A percentile compares a stretch with the other conserved stretches of the same genome.
phyloP scores from a whole-genome alignment of 2,329 filamentous ascomycete species.

The Beauveria medogensis region DNA sequence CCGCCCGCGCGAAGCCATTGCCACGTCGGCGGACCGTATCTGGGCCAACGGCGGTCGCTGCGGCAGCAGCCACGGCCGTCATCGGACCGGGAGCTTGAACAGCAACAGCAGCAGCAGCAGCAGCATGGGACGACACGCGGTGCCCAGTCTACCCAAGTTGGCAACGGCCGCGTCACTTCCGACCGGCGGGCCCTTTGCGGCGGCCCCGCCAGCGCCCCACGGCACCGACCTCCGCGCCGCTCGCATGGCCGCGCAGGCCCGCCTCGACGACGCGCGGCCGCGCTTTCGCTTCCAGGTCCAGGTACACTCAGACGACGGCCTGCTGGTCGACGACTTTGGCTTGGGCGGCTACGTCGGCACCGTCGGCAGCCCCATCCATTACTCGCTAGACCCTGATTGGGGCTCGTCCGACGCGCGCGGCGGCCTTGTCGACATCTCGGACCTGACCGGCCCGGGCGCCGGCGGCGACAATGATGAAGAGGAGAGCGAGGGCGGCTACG shows the following conservation, averaged over 20 bases:
- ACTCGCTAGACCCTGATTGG: constrained; percentile 49
- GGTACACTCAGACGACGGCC: constrained; percentile 45
- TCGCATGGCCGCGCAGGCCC: constrained; percentile 56
- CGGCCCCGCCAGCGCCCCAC: constrained; percentile 16
- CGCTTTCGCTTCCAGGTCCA: constrained; percentile 50
- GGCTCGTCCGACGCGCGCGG: constrained; percentile 49
- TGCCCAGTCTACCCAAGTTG: constrained; percentile 21
- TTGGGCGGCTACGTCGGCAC: constrained; percentile 56
- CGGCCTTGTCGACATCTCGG: constrained; percentile 44
- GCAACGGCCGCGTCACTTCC: constrained; percentile 28
- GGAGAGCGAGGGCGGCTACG: neutral
- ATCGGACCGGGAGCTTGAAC: constrained; percentile 10
- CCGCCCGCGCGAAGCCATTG: constrained; percentile 48
- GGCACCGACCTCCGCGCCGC: constrained; percentile 42
- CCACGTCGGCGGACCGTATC: constrained; percentile 43
- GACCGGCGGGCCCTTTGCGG: constrained; percentile 10
- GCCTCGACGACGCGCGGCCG: constrained; percentile 50
- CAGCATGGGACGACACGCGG: neutral
- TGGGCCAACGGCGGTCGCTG: constrained; percentile 10
- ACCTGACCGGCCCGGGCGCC: constrained; percentile 34
- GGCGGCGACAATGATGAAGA: constrained; percentile 11
- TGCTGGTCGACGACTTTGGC: constrained; percentile 42
- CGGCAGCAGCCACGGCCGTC: constrained; percentile 16
- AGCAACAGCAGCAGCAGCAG: constrained; percentile 13
- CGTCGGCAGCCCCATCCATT: constrained; percentile 49